Base-by-base conservation (phyloP, 1,284 basidiomycete species). In the Apiotrichum montevideense region DNA sequence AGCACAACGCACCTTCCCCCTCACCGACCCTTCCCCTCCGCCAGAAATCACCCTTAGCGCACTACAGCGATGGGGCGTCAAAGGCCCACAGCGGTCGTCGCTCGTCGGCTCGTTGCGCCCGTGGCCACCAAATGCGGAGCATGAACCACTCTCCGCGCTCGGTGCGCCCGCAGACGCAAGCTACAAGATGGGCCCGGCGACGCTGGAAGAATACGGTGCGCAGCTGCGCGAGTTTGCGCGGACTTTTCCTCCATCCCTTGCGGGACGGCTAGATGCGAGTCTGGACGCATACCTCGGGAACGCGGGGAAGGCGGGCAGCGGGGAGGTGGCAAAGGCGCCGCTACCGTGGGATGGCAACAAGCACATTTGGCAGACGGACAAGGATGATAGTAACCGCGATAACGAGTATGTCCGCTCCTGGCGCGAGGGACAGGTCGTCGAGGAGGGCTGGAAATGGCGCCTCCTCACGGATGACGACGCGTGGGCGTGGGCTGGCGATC, bases 321-420 rank as follows among this genome's bases (percentile, higher is more conserved):
- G 21, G 21, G 21, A 21, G 21, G 21, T 21, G 21, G 21, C 21
- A 21, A 21, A 21, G 21, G 21, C 21, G 21, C 21, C 21, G 21
- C 21, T 21, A 21, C 21, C 33, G 11, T 56, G 55, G 52, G 52
- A 56, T 14, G 51, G 32, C n/a, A 66, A 40, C 35, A 67, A 67
- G 58, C 53, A 33, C 9, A 62, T 78, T 4, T 78, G 74, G 74
- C 74, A 76, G 67, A 76, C 75, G 54, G 75, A 71, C 52, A 74
- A 72, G 55, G 59, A 70, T 48, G 51, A 52, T 11, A 43, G 46
- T 4, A 35, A 59, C 2, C 54, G 21, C 29, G 46, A 63, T 11
- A 50, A 46, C 6, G 45, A 35, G 1, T 58, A 63, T 6, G 67
- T 74, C 1, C 40, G n/a, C 43, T 65, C 52, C 6, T 78, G 76